phyloP scores from a whole-genome alignment of 345 rosid genomes.

The Eucalyptus decipiens region DNA sequence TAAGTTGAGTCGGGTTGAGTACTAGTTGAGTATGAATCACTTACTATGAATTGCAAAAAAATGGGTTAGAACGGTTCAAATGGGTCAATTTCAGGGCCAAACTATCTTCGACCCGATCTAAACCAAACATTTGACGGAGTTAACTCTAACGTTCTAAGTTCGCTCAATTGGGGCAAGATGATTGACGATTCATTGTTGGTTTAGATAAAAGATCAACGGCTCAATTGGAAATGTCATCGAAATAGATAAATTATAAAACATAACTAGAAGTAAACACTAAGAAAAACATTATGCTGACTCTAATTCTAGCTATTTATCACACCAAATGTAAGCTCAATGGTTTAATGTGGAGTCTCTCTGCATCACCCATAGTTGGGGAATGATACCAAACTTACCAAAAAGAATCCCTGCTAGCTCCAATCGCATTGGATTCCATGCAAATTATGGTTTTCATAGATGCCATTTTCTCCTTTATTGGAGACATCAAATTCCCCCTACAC shows the following conservation, averaged over 20 bases:
- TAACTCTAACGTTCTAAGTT: neutral
- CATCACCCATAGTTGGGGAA: neutral
- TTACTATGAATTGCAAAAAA: neutral
- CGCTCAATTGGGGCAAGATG: neutral
- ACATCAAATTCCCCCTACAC: neutral
- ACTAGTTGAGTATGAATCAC: neutral
- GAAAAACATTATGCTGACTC: neutral
- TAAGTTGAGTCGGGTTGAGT: neutral
- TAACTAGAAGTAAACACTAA: neutral
- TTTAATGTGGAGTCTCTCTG: neutral
- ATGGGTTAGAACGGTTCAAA: neutral
- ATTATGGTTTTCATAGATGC: neutral
- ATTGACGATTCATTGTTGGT: fast-evolving
- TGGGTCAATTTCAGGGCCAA: neutral
- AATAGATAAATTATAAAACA: neutral
- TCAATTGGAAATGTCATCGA: neutral
- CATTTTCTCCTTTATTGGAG: neutral
- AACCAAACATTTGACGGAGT: neutral
- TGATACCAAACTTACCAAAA: neutral
- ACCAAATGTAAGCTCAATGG: neutral
- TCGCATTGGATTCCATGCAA: neutral
- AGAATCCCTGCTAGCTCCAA: neutral
- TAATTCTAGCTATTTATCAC: neutral
- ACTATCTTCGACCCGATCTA: neutral
- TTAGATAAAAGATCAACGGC: neutral